Conservation (phyloP, 495 filamentous ascomycete species). For the Talaromyces nanjingensis region DNA sequence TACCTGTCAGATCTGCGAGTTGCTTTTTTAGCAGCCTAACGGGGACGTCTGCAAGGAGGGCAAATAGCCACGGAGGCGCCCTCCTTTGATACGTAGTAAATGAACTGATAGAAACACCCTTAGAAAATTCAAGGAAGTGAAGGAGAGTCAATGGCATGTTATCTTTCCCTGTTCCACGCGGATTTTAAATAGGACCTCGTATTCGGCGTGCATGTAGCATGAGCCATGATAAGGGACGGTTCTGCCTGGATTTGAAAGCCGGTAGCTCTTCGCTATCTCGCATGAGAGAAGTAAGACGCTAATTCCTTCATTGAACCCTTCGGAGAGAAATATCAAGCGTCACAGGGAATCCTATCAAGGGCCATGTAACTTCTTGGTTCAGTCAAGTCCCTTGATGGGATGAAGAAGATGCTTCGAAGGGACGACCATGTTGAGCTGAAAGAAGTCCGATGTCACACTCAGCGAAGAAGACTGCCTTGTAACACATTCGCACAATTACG, state of each 20-base stretch:
- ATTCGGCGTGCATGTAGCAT: neutral
- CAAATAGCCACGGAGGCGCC: neutral
- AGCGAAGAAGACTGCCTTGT: no score
- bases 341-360: neutral
- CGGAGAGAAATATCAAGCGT: neutral
- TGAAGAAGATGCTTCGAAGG: neutral
- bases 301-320: neutral
- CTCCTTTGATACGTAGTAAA: neutral
- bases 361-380: neutral
- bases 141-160: neutral
- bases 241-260: neutral
- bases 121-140: neutral
- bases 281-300: neutral
- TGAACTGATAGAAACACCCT: neutral
- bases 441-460: neutral
- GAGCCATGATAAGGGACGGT: neutral
- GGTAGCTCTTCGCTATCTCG: neutral
- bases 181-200: neutral
- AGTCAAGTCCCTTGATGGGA: neutral
- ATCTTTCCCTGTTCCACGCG: neutral
- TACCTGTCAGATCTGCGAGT: neutral
- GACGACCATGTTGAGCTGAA: neutral
- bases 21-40: neutral
- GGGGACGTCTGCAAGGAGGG: neutral
- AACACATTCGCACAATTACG: neutral